A percentile compares a stretch with the other conserved stretches of the same genome.
Evolutionary conservation across 805 yeast species (phyloP).

Genomic region (Candida verbasci): DNA sequence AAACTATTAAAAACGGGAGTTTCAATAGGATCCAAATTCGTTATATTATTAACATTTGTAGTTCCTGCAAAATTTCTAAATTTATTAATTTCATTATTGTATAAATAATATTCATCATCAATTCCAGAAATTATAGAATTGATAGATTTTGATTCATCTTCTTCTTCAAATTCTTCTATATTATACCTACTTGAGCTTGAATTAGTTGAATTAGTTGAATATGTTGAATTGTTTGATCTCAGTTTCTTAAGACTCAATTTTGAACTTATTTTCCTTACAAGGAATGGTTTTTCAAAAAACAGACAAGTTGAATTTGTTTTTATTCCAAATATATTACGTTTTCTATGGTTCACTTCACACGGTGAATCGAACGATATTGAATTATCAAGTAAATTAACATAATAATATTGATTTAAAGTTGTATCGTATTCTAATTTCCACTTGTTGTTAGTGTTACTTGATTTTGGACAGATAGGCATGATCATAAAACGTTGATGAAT

Average conservation of each 20-base stretch:
- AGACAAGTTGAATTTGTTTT: too few relatives aligned
- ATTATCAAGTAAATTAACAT: conserved; percentile 29
- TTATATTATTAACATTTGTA: conserved; percentile 7
- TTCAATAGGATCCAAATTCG: not conserved
- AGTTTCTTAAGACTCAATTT: conserved; percentile 11
- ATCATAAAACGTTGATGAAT: too few relatives aligned
- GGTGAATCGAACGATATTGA: conserved; percentile 43
- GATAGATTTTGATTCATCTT: conserved; percentile 1
- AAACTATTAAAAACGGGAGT: too few relatives aligned
- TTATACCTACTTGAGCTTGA: not conserved
- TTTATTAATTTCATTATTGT: conserved; percentile 13
- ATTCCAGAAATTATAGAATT: conserved; percentile 11
- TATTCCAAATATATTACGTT: too few relatives aligned
- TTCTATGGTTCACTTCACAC: conserved; percentile 27
- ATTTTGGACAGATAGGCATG: not conserved
- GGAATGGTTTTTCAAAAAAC: too few relatives aligned
- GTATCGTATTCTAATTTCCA: conserved; percentile 31
- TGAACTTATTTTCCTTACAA: conserved; percentile 5
- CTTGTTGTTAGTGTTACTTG: not conserved
- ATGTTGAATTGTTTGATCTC: conserved; percentile 8
- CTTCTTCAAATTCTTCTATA: not conserved
- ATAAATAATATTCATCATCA: conserved; percentile 27
- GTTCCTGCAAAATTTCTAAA: conserved; percentile 23
- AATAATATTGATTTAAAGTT: conserved; percentile 36
- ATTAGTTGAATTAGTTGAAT: not conserved